These are phyloP conservation scores for Vigna nakashimae DNA, from an alignment of 306 rosid genomes.

Conservation along the genomic window DNA sequence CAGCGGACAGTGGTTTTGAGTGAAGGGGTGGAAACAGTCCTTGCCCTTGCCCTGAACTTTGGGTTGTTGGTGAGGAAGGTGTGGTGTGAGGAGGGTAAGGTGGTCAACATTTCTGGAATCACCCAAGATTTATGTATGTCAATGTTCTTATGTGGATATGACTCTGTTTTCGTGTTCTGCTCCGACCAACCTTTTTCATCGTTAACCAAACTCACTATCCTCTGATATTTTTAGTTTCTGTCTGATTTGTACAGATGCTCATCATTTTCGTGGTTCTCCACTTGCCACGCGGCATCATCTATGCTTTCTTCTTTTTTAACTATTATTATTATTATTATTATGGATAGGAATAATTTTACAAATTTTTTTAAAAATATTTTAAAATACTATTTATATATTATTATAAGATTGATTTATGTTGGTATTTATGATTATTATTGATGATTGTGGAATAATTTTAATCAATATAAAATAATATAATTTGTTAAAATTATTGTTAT, in stretches of 20 bases:
- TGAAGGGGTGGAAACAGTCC: not conserved
- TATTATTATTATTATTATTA: not conserved
- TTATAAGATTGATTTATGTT: accelerated
- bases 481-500: too few species aligned
- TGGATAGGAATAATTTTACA: too few species aligned
- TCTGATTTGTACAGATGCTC: not conserved
- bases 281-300: constrained; percentile 36
- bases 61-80: constrained; percentile 20
- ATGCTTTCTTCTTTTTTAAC: too few species aligned
- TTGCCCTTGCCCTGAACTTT: not conserved
- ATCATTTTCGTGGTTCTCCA: constrained; percentile 39
- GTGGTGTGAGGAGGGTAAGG: constrained; percentile 51
- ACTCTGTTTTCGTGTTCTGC: not conserved
- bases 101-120: constrained; percentile 37
- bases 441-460: too few species aligned
- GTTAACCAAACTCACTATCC: not conserved
- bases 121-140: not conserved
- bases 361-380: too few species aligned
- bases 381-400: too few species aligned
- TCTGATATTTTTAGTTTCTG: not conserved
- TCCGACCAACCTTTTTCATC: not conserved
- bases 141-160: not conserved
- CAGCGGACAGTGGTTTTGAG: not conserved
- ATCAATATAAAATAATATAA: too few species aligned
- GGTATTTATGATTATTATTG: too few species aligned